These are phyloP conservation scores for Gaultheria prostrata DNA, from an alignment of 148 eudicot genomes.

Conservation along the genomic window DNA sequence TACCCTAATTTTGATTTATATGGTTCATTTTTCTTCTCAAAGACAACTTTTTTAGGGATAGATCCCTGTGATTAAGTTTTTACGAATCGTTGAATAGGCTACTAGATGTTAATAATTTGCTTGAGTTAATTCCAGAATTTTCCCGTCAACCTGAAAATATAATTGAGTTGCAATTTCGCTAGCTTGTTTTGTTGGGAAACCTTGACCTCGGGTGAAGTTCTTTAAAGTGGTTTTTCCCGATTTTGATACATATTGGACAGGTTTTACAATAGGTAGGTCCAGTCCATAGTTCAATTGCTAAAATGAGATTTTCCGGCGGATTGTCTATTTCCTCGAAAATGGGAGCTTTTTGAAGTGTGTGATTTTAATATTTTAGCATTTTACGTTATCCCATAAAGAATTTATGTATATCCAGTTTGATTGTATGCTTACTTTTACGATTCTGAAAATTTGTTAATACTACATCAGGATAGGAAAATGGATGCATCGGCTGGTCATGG, in stretches of 20 bases:
- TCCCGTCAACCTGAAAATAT: background rate
- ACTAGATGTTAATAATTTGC: background rate
- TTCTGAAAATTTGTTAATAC: background rate
- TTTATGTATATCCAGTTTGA: background rate
- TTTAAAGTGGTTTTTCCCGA: background rate
- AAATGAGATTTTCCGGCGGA: background rate
- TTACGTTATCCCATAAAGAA: background rate
- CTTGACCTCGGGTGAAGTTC: background rate
- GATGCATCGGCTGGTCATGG: constrained; percentile 63
- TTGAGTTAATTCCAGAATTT: background rate
- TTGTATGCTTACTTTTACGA: background rate
- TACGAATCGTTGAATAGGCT: background rate
- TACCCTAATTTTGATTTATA: background rate
- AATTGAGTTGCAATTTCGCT: background rate
- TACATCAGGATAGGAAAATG: constrained; percentile 41
- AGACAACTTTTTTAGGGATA: background rate
- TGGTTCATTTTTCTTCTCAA: background rate
- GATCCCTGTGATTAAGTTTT: background rate
- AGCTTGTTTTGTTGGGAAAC: background rate
- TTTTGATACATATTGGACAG: background rate
- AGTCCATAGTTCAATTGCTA: background rate
- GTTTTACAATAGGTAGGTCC: background rate
- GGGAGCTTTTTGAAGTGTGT: background rate
- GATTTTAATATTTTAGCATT: background rate
- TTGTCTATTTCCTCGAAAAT: background rate